Percentiles rank a stretch among this genome's conserved stretches.
These are phyloP conservation scores for Psilocybe cyanescens DNA, from an alignment of 768 basidiomycete species.

Conservation along the genomic window DNA sequence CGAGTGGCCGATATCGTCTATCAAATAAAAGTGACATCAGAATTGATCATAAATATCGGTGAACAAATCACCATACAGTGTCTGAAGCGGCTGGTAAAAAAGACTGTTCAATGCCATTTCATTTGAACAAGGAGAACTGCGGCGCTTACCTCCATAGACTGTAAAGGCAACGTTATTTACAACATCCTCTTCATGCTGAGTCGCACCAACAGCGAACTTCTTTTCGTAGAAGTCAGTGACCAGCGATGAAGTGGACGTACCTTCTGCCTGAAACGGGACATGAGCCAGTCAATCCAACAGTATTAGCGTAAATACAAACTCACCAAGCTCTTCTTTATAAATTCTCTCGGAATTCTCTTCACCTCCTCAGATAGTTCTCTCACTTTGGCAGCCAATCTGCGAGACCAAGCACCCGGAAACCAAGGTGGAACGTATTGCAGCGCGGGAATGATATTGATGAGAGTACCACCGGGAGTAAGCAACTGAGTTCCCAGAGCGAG, in stretches of 20 bases:
- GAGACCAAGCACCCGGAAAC: constrained; percentile 19
- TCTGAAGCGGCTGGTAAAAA: constrained; percentile 14
- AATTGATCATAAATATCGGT: not conserved
- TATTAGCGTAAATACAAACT: not conserved
- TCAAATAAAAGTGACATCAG: not conserved
- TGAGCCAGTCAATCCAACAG: no score
- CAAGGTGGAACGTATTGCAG: constrained; percentile 21
- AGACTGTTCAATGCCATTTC: no score
- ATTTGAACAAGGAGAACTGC: not conserved
- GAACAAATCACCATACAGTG: constrained; percentile 11
- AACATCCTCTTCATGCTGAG: constrained; percentile 8
- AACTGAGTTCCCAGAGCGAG: constrained; percentile 25
- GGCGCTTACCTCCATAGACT: constrained; percentile 15
- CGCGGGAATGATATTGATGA: constrained; percentile 20
- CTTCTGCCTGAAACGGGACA: constrained; percentile 3
- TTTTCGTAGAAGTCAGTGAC: constrained; percentile 16
- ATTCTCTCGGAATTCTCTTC: constrained; percentile 13
- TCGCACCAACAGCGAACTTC: not conserved
- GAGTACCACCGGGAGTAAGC: constrained; percentile 7
- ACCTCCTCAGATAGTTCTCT: constrained; percentile 12
- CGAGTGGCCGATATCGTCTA: constrained; percentile 17
- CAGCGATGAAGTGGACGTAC: constrained; percentile 10
- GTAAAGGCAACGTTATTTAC: constrained; percentile 14
- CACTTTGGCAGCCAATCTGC: constrained; percentile 21
- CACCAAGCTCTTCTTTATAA: constrained; percentile 10